Base-by-base conservation (phyloP, 192 early-diverging fungal genomes). In the Podila clonocystis region DNA sequence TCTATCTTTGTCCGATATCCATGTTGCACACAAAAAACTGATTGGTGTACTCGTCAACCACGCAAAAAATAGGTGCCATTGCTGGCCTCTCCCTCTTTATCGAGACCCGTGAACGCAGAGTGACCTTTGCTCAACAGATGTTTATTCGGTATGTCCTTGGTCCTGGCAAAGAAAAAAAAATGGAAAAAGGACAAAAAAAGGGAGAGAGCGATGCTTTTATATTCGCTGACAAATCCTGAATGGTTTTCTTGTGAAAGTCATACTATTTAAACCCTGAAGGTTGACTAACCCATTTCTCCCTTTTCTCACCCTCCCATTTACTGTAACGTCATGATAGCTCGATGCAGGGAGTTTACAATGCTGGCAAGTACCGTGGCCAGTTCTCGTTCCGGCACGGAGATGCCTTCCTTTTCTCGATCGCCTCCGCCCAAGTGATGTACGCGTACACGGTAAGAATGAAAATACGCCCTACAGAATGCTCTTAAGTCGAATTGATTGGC, bases 41-140 rank as follows among this genome's bases (percentile, higher is more conserved):
- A 36, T 36, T 36, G 34, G 34, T 11, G 34, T 36, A 55, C 22
- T 20, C 6, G 8, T 55, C 52, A 55, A 22, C 52, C 38, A 48
- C 9, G 26, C 5, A 33, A 59, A 59, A 15, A 11, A 24, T 29
- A 86, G 85, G 85, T 28, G 78, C 85, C 6, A 74, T 89, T 66
- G 89, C 89, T 64, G 87, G 87, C 22, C 57, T 88, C 7, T 74
- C 83, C 13, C 67, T 90, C 30, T 13, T 90, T 15, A 82, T 85
- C 52, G 89, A 90, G 73, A 87, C 82, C 36, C 72, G 69, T 30
- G 87, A 90, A 33, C 60, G 89, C 69, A 55, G 89, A 60, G 80
- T 87, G 41, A 74, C 84, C 24, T 87, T 90, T 67, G 85, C 89
- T 30, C 89, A 90, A 62, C 89, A 90, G 67, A 63, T 90, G 74